Percentiles rank a stretch among this genome's conserved stretches.
These are phyloP conservation scores for Trichoderma pleuroti DNA, from an alignment of 2,329 filamentous ascomycete genomes.

Conservation along the genomic window DNA sequence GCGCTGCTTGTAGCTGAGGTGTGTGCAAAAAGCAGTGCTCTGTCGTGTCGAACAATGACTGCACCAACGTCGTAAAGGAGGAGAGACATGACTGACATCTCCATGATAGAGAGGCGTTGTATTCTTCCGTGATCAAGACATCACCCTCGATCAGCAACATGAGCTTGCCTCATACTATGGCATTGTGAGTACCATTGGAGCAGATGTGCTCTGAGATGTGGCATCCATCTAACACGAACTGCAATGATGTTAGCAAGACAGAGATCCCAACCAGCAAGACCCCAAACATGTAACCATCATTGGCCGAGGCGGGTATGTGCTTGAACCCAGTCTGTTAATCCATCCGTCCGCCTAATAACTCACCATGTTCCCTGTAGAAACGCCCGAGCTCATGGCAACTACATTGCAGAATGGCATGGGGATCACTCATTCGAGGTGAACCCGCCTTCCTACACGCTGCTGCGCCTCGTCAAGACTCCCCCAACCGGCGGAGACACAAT, in stretches of 20 bases:
- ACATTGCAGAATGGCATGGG: slow-evolving; percentile 13
- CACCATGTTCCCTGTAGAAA: neutral
- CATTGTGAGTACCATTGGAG: neutral
- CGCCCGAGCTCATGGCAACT: slow-evolving; percentile 13
- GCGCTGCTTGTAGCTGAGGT: slow-evolving; percentile 39
- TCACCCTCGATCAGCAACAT: slow-evolving; percentile 38
- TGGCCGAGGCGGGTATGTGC: slow-evolving; percentile 16
- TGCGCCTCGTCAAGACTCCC: slow-evolving; percentile 16
- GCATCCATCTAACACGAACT: neutral
- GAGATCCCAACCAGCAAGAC: slow-evolving; percentile 19
- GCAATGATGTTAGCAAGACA: slow-evolving; percentile 7
- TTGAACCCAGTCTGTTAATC: neutral
- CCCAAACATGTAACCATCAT: slow-evolving; percentile 20
- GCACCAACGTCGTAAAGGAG: neutral
- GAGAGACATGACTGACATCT: neutral
- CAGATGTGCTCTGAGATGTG: neutral
- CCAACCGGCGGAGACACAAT: slow-evolving; percentile 18
- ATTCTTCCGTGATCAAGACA: slow-evolving; percentile 36
- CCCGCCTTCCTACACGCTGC: slow-evolving; percentile 16
- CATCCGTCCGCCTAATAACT: neutral
- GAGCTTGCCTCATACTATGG: slow-evolving; percentile 29
- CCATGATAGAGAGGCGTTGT: slow-evolving; percentile 33
- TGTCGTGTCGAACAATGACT: neutral
- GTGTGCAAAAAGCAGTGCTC: neutral
- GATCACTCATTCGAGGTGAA: slow-evolving; percentile 18